These are phyloP conservation scores for Amaranthus palmeri DNA, from an alignment of 148 eudicot species.

Conservation along the genomic window DNA sequence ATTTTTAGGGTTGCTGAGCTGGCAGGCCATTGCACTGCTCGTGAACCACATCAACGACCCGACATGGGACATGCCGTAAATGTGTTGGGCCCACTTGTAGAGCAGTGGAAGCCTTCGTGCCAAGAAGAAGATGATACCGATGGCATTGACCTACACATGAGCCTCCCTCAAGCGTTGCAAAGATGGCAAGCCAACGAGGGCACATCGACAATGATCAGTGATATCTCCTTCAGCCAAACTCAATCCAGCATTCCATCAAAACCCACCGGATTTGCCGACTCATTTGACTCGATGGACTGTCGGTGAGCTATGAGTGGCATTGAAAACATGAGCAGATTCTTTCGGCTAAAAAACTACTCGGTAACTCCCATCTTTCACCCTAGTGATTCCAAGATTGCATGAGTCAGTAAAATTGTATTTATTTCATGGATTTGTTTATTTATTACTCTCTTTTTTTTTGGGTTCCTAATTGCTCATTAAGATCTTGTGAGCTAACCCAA, in stretches of 20 bases:
- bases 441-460: too few species aligned
- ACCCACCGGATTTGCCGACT: background rate
- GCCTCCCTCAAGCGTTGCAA: background rate
- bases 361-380: too few species aligned
- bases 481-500: too few species aligned
- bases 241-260: background rate
- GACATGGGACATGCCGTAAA: slow-evolving; percentile 55
- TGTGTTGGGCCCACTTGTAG: slow-evolving; percentile 41
- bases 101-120: slow-evolving; percentile 44
- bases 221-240: background rate
- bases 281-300: background rate
- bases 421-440: too few species aligned
- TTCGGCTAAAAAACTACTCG: too few species aligned
- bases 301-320: background rate
- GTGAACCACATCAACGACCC: slow-evolving; percentile 42
- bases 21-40: slow-evolving; percentile 50
- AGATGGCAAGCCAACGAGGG: slow-evolving; percentile 5
- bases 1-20: slow-evolving; percentile 41
- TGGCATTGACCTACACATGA: background rate
- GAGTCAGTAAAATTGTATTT: too few species aligned
- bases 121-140: slow-evolving; percentile 31
- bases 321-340: too few species aligned
- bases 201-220: background rate
- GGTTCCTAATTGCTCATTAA: too few species aligned
- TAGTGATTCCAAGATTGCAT: too few species aligned